Conservation (phyloP, 75 land plant genomes). For the Larix kaempferi region DNA sequence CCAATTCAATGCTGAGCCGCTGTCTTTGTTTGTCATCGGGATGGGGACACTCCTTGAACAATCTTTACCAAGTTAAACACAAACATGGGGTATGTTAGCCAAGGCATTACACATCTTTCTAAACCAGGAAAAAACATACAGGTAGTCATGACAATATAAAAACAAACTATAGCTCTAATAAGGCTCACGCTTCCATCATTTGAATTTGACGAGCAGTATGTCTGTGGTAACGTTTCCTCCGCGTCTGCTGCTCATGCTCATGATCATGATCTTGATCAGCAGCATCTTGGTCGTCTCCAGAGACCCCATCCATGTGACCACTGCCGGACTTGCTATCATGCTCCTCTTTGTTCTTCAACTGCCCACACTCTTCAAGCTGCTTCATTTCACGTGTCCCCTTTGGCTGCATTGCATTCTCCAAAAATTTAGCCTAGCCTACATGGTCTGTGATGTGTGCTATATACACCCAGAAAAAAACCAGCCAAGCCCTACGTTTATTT, state of each 20-base stretch:
- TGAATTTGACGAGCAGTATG: constrained; percentile 83
- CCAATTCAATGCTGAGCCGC: constrained; percentile 39
- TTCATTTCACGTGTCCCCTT: neutral
- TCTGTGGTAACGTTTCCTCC: constrained; percentile 72
- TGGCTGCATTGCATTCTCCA: neutral
- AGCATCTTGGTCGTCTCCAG: constrained; percentile 36
- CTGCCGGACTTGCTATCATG: constrained; percentile 11
- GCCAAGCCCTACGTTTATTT: no score
- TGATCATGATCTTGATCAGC: constrained; percentile 17
- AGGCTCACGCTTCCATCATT: constrained; percentile 58
- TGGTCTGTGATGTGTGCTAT: no score
- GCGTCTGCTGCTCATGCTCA: constrained; percentile 9
- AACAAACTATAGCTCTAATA: neutral
- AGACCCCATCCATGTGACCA: constrained; percentile 23
- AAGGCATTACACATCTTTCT: neutral
- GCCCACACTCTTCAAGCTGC: neutral
- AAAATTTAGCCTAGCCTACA: no score
- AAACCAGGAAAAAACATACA: neutral
- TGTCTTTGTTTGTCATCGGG: constrained; percentile 63
- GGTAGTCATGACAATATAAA: neutral
- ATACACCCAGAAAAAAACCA: no score
- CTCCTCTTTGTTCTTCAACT: neutral
- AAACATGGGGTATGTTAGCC: neutral
- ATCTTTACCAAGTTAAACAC: constrained; percentile 6
- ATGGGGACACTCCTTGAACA: constrained; percentile 60